phyloP scores from a whole-genome alignment of 495 filamentous ascomycete genomes.

The Neurospora sublineolata region DNA sequence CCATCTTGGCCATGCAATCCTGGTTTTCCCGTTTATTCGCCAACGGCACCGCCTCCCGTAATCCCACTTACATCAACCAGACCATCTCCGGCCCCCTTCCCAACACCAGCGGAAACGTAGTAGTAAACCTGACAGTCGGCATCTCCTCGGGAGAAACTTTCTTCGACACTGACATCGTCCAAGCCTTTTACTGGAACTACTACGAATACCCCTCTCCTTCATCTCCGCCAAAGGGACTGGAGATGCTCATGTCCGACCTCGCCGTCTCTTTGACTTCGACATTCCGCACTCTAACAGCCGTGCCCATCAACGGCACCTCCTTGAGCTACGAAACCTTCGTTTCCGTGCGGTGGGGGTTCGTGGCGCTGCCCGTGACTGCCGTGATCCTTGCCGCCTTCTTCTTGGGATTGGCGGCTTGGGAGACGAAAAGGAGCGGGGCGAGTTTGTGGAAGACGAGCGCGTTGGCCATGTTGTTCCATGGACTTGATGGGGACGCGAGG shows the following conservation, averaged over 20 bases:
- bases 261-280: not conserved
- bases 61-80: slow-evolving; percentile 1
- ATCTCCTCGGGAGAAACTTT: slow-evolving; percentile 16
- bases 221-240: not conserved
- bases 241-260: slow-evolving; percentile 12
- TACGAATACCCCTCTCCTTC: slow-evolving; percentile 11
- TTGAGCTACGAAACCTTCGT: not conserved
- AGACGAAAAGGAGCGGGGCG: slow-evolving; percentile 3
- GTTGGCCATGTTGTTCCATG: slow-evolving; percentile 16
- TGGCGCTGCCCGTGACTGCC: not conserved
- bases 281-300: not conserved
- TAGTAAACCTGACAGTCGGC: slow-evolving; percentile 18
- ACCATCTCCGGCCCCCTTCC: slow-evolving; percentile 1
- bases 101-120: not conserved
- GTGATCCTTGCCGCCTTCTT: slow-evolving; percentile 6
- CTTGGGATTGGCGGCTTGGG: not conserved
- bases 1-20: slow-evolving; percentile 8
- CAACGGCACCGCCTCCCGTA: slow-evolving; percentile 10
- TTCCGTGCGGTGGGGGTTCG: slow-evolving; percentile 5
- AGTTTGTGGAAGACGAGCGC: slow-evolving; percentile 17
- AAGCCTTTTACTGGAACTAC: slow-evolving; percentile 21
- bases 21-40: slow-evolving; percentile 12
- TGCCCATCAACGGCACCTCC: slow-evolving; percentile 2
- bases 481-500: slow-evolving; percentile 10
- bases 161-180: slow-evolving; percentile 19